Conservation (phyloP, 75 land plant genomes). For the Cryptomeria japonica region DNA sequence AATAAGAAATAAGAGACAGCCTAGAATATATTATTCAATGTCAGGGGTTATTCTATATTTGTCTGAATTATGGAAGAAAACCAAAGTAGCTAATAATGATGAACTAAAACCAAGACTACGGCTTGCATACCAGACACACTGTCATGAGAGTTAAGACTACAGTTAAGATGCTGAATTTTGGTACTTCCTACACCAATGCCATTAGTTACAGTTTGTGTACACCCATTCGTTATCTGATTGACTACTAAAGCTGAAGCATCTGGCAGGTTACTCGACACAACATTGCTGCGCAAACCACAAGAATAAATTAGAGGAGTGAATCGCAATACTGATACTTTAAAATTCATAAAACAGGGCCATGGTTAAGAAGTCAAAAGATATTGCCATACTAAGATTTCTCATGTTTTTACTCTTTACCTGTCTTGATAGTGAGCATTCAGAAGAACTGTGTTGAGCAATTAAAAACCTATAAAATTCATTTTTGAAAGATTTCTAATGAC, state of each 20-base stretch:
- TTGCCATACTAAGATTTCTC: neutral
- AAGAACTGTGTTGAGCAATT: neutral
- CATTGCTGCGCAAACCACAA: conserved; percentile 1
- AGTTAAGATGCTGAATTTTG: neutral
- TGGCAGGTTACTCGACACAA: neutral
- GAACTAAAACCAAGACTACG: neutral
- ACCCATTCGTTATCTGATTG: neutral
- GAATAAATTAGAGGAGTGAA: neutral
- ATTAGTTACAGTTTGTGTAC: neutral
- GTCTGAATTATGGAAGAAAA: neutral
- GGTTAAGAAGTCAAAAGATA: neutral
- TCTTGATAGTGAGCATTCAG: neutral
- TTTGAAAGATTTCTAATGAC: neutral
- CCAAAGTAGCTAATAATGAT: neutral
- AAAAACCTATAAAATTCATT: neutral
- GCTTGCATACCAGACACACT: conserved; percentile 3
- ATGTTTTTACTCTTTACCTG: too few species aligned
- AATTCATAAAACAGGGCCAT: neutral
- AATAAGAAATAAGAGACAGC: neutral
- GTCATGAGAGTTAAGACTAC: neutral
- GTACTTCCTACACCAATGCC: neutral
- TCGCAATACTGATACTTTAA: neutral
- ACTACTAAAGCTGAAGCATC: neutral
- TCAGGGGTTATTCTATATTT: neutral
- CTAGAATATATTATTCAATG: neutral